Percentiles rank a stretch among this genome's conserved stretches.
Conservation (phyloP, 371 early-diverging fungal species). For the Lichtheimia corymbifera region DNA sequence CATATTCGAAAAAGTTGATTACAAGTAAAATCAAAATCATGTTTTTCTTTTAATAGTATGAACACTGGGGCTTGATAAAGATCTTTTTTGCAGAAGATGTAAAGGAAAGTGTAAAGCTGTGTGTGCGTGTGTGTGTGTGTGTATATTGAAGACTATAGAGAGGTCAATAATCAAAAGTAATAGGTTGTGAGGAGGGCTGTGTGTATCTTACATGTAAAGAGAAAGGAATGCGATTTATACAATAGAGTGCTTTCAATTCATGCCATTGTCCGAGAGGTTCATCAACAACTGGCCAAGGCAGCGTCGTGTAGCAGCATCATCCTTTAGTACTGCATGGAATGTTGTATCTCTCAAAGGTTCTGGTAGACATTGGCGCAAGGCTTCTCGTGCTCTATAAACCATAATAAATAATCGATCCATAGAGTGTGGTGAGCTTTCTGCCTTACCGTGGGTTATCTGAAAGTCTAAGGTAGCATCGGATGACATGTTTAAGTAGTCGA, state of each 20-base stretch:
- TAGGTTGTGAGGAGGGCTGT: too few relatives aligned
- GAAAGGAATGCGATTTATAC: neutral
- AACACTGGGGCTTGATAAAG: too few relatives aligned
- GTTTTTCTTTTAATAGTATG: too few relatives aligned
- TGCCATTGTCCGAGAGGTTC: slow-evolving; percentile 59
- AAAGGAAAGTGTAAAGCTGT: too few relatives aligned
- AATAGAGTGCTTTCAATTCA: slow-evolving; percentile 8
- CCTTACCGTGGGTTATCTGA: slow-evolving; percentile 87
- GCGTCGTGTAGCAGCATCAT: slow-evolving; percentile 81
- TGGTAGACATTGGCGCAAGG: slow-evolving; percentile 86
- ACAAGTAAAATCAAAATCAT: too few relatives aligned
- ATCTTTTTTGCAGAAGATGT: too few relatives aligned
- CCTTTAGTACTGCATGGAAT: slow-evolving; percentile 77
- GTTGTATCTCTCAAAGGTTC: slow-evolving; percentile 82
- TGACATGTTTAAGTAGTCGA: slow-evolving; percentile 91
- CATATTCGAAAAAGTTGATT: too few relatives aligned
- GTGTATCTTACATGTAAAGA: too few relatives aligned
- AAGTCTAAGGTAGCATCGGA: slow-evolving; percentile 93
- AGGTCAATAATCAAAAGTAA: too few relatives aligned
- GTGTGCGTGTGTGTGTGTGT: too few relatives aligned
- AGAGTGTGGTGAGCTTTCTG: neutral
- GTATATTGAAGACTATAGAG: too few relatives aligned
- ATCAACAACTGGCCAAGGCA: slow-evolving; percentile 67
- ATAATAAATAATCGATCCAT: neutral
- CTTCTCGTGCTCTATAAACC: slow-evolving; percentile 74